Evolutionary conservation across 768 basidiomycete genomes (phyloP).

Genomic region (Leccinum obscurum): DNA sequence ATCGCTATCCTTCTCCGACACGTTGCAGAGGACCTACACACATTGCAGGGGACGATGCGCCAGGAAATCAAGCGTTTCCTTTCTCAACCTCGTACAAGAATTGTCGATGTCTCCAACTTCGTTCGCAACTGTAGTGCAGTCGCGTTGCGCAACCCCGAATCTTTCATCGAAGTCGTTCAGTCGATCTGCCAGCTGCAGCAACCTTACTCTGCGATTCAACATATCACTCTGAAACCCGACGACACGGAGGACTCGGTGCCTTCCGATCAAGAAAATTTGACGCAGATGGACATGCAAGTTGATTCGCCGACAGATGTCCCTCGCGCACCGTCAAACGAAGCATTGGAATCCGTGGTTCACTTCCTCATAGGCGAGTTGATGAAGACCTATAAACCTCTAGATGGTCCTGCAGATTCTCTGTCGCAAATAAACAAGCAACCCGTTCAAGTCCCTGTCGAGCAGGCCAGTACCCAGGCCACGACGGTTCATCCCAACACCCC

Average conservation of each 20-base stretch:
- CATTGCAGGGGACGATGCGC: conserved; percentile 71
- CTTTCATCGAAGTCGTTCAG: conserved; percentile 74
- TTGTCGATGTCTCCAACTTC: conserved; percentile 70
- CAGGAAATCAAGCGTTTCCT: conserved; percentile 84
- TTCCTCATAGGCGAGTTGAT: conserved; percentile 74
- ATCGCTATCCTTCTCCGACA: conserved; percentile 91
- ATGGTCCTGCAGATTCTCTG: conserved; percentile 26
- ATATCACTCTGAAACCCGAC: conserved; percentile 58
- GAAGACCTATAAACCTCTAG: conserved; percentile 52
- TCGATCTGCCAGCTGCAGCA: conserved; percentile 71
- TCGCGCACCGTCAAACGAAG: conserved; percentile 37
- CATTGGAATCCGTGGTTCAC: conserved; percentile 62
- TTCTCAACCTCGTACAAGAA: conserved; percentile 63
- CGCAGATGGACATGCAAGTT: conserved; percentile 58
- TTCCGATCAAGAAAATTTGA: conserved; percentile 11
- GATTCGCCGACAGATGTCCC: conserved; percentile 38
- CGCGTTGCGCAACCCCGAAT: conserved; percentile 75
- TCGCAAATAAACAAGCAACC: conserved; percentile 17
- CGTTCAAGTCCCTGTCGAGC: conserved; percentile 12
- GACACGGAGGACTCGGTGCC: conserved; percentile 12
- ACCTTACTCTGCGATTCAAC: conserved; percentile 57
- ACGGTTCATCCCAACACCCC: conserved; percentile 10
- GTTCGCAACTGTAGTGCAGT: conserved; percentile 75
- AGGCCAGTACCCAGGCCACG: conserved; percentile 18
- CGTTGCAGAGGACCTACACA: conserved; percentile 72